Evolutionary conservation across 345 rosid species (phyloP), one percentile per base, ranked within the genome.

Genomic region (Brassica rapa): DNA sequence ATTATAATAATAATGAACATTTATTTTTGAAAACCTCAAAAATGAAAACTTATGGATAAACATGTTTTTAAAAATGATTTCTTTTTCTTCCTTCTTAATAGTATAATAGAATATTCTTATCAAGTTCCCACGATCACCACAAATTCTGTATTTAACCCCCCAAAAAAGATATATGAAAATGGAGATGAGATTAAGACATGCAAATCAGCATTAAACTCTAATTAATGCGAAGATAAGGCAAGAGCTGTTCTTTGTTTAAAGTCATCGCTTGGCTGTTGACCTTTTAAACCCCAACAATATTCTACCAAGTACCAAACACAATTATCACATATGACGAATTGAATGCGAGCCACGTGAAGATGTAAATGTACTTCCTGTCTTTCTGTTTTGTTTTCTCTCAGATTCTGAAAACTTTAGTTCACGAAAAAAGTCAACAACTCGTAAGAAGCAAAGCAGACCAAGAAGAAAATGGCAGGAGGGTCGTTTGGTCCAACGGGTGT

Each of bases 401-500:
- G 82, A 61, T 46, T 46, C 53, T 46, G 15, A 46, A 43, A 14
- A 46, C 5, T 4, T 14, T 15, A 46, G 16, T 4, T 12, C 6
- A 12, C 4, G 53, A 46, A 46, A 46, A 46, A 46, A 46, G 53
- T 46, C 53, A 46, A 46, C 62, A 51, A 37, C 49, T 71, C 64
- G 43, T 23, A 4, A 65, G 71, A 64, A 39, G 24, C 32, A 16
- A 10, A 70, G 23, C 15, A 41, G 21, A 3, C 33, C 4, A 46
- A 23, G 61, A 39, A 74, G 8, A 78, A 82, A 76, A 94, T 94
- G 98, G 92, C 95, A 46, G 98, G 91, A 63, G 97, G 98, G 72
- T 81, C 89, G 30, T 53, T 92, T 37, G 93, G 77, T 60, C 97
- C 97, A 19, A 75, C 84, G 0, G 93, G 97, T 5, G 98, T 89